Conservation (phyloP, 306 rosid genomes). For the Rosa persica region DNA sequence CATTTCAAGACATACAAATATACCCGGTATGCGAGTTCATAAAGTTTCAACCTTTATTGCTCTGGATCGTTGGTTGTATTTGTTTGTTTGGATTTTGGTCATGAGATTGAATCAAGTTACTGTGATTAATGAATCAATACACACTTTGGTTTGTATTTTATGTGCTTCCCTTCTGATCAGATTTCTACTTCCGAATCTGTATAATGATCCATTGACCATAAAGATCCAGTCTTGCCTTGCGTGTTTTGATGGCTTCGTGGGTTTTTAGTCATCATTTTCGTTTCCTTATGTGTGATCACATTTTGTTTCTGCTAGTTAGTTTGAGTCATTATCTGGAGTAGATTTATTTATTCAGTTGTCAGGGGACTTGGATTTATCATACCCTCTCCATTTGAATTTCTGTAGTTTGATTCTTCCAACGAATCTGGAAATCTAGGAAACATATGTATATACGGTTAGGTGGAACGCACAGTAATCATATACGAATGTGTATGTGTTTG, state of each 20-base stretch:
- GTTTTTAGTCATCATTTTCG: not conserved
- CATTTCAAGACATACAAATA: not conserved
- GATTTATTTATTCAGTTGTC: not conserved
- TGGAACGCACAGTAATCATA: not conserved
- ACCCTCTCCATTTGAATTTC: not conserved
- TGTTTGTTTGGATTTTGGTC: not conserved
- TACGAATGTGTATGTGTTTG: not conserved
- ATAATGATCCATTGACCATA: not conserved
- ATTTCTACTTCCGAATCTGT: not conserved
- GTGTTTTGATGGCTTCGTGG: not conserved
- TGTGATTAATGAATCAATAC: not conserved
- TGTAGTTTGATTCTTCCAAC: not conserved
- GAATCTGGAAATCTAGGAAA: not conserved
- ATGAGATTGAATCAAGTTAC: not conserved
- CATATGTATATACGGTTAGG: no score
- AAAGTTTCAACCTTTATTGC: not conserved
- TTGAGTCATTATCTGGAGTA: not conserved
- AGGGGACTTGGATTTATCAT: not conserved
- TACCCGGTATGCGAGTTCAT: not conserved
- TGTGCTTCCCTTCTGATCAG: not conserved
- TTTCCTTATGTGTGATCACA: not conserved
- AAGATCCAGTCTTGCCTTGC: constrained; percentile 8
- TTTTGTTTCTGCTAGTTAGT: not conserved
- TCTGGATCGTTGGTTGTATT: constrained; percentile 8
- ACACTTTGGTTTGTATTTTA: not conserved